These are phyloP conservation scores for Chaetomiaceae sp. DNA, from an alignment of 2,329 filamentous ascomycete genomes.

Conservation along the genomic window DNA sequence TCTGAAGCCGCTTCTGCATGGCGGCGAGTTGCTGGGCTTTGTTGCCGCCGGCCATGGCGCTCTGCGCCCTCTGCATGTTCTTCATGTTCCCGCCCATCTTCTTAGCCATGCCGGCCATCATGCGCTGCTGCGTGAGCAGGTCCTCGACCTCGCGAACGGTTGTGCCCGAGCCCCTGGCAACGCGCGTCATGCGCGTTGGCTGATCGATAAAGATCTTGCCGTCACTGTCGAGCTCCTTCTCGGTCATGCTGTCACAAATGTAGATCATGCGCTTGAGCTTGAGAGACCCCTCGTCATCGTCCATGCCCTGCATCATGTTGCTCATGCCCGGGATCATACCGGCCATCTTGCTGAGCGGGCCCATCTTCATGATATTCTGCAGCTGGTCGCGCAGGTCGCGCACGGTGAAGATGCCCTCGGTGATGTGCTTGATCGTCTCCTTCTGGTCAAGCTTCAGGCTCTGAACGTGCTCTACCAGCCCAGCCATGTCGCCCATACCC, in stretches of 20 bases:
- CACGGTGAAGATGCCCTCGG: slow-evolving; percentile 92
- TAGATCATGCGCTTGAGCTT: slow-evolving; percentile 99
- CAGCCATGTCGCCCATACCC: slow-evolving; percentile 95
- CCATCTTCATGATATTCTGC: slow-evolving; percentile 99
- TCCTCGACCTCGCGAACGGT: slow-evolving; percentile 92
- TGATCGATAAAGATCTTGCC: slow-evolving; percentile 92
- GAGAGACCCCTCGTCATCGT: slow-evolving; percentile 89
- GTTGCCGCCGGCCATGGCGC: slow-evolving; percentile 84
- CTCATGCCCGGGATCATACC: slow-evolving; percentile 97
- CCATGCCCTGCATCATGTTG: slow-evolving; percentile 91
- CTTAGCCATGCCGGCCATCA: slow-evolving; percentile 99
- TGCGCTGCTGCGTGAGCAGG: slow-evolving; percentile 91
- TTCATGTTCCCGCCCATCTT: slow-evolving; percentile 98
- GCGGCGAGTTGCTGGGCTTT: slow-evolving; percentile 91
- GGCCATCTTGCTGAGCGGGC: slow-evolving; percentile 91
- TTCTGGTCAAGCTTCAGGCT: slow-evolving; percentile 94
- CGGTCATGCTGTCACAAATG: slow-evolving; percentile 97
- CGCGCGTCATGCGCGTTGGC: slow-evolving; percentile 85
- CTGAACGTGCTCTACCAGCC: slow-evolving; percentile 93
- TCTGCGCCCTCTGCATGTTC: slow-evolving; percentile 92
- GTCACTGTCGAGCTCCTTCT: slow-evolving; percentile 90
- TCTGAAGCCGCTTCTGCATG: slow-evolving; percentile 92
- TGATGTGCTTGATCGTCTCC: slow-evolving; percentile 98
- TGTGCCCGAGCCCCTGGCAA: slow-evolving; percentile 86
- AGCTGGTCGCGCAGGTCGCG: slow-evolving; percentile 93